Conservation (phyloP, 1,284 basidiomycete genomes). For the Amylostereum chailletii region DNA sequence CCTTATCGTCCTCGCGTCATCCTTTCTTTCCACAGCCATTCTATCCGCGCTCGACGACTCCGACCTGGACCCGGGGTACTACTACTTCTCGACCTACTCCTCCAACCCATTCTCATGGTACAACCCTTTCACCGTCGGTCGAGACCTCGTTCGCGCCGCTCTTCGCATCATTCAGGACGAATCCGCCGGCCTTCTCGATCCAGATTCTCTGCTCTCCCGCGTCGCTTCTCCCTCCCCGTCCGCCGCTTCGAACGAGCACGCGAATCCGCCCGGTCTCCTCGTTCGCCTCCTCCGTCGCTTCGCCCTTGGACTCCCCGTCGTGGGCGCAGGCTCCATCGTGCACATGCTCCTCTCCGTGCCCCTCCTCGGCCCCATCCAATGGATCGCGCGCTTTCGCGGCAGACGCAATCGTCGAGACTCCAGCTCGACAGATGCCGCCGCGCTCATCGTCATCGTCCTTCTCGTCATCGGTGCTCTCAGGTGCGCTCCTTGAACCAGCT, state of each 20-base stretch:
- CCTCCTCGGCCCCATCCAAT: conserved; percentile 54
- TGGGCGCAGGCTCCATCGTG: conserved; percentile 68
- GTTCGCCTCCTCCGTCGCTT: conserved; percentile 55
- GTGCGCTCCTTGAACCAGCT: conserved; percentile 27
- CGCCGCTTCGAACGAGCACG: not conserved
- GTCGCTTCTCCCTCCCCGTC: no score
- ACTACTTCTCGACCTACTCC: conserved; percentile 23
- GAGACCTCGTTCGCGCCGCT: conserved; percentile 55
- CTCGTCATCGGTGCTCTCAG: conserved; percentile 54
- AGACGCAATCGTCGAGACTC: conserved; percentile 40
- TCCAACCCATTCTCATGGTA: conserved; percentile 18
- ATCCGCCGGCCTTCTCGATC: conserved; percentile 9
- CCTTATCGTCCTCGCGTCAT: conserved; percentile 57
- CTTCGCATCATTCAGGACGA: conserved; percentile 58
- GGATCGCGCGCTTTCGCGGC: conserved; percentile 55
- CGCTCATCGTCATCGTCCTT: conserved; percentile 54
- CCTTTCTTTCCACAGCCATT: conserved; percentile 62
- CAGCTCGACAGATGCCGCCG: conserved; percentile 47
- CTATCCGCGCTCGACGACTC: conserved; percentile 43
- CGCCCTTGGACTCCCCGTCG: conserved; percentile 63
- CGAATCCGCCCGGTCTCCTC: conserved; percentile 34
- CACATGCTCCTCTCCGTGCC: conserved; percentile 59
- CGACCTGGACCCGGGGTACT: conserved; percentile 32
- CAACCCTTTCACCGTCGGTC: conserved; percentile 49
- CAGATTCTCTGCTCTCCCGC: conserved; percentile 6